These are phyloP conservation scores for Rhizopus microsporus DNA, from an alignment of 371 early-diverging fungal genomes.

Conservation along the genomic window DNA sequence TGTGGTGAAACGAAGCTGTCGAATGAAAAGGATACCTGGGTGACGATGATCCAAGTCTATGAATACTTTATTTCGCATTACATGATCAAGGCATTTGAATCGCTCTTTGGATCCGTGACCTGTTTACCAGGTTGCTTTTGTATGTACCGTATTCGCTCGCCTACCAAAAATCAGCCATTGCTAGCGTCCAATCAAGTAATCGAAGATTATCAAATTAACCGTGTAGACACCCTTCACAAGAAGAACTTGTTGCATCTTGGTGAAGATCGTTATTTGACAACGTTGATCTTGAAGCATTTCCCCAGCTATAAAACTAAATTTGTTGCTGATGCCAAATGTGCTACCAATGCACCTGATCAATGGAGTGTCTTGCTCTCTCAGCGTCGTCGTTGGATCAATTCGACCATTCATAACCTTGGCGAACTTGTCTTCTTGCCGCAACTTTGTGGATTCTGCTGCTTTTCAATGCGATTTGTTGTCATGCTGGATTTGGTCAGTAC, in stretches of 20 bases:
- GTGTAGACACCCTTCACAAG: conserved; percentile 96
- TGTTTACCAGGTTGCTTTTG: conserved; percentile 91
- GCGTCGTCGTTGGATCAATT: conserved; percentile 96
- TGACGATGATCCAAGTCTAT: conserved; percentile 90
- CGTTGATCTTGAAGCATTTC: conserved; percentile 95
- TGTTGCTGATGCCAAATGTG: conserved; percentile 89
- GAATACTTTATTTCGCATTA: conserved; percentile 88
- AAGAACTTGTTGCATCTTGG: conserved; percentile 98
- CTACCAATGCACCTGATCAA: conserved; percentile 92
- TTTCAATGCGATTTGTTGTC: conserved; percentile 95
- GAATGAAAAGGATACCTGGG: conserved; percentile 87
- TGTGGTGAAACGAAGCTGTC: conserved; percentile 83
- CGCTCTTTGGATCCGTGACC: conserved; percentile 83
- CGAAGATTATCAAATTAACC: conserved; percentile 89
- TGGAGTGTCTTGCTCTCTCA: conserved; percentile 92
- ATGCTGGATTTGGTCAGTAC: conserved; percentile 88
- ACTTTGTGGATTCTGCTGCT: conserved; percentile 92
- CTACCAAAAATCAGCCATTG: conserved; percentile 82
- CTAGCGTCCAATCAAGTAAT: conserved; percentile 88
- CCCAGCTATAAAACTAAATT: conserved; percentile 91
- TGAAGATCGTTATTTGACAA: conserved; percentile 98
- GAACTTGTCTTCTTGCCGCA: conserved; percentile 83
- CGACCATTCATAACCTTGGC: conserved; percentile 91
- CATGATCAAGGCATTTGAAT: conserved; percentile 81
- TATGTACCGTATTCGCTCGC: conserved; percentile 86